Evolutionary conservation across 164 flowering plant genomes (phyloP), one percentile per base, ranked within the genome.

Genomic region (Macadamia integrifolia): DNA sequence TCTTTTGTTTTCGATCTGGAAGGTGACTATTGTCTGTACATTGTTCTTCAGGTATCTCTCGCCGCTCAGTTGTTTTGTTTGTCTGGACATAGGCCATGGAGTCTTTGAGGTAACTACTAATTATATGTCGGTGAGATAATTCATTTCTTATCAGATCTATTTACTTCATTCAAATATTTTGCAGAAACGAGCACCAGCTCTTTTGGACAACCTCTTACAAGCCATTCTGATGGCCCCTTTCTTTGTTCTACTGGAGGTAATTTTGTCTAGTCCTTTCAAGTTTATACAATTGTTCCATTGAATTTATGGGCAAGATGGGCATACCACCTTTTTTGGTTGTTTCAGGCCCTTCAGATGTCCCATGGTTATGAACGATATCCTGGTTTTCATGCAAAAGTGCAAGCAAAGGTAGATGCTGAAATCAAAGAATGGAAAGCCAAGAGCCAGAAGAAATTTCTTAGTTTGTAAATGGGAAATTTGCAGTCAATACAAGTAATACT

Each of bases 321-420:
- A 61, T 59, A 15, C 17, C 61, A 10, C 44, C 12, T 46, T 32
- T 58, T 8, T 67, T 72, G 57, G 63, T 71, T 71, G 50, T 29
- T 63, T 61, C 83, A 90, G 96, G 85, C 77, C 68, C 92, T 92
- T 60, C 84, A 86, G 42, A 77, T 72, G 40, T 66, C 67, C 29
- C 81, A 80, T 11, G 86, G 82, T 42, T 93, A 93, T 65, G 98
- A 93, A 70, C 98, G 97, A 64, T 90, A 90, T 65, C 88, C 90
- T 0, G 98, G 95, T 31, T 93, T 93, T 71, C 82, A 80, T 69
- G 78, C 70, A n/a, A 66, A 63, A 1, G 95, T 92, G 28, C 66
- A 78, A 64, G 75, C 79, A 9, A 84, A 73, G 80, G 71, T 88
- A 15, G 82, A 80, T 5, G 82, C 81, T 52, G 83, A 88, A 15